Conservation (phyloP, 2,329 filamentous ascomycete species). For the Arachnomyces sp. region DNA sequence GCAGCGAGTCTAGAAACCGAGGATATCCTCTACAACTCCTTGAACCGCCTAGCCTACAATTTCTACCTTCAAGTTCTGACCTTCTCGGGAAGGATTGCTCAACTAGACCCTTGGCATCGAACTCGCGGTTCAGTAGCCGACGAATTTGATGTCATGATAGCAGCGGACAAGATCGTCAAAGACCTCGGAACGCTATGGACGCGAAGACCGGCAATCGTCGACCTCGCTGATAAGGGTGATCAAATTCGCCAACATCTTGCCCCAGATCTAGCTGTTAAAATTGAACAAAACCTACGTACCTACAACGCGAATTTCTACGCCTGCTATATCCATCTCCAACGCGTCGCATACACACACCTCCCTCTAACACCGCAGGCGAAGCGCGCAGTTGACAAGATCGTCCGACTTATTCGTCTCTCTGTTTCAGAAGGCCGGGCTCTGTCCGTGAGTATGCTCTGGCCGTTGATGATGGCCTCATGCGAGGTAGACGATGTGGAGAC, state of each 20-base stretch:
- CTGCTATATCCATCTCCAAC: constrained; percentile 48
- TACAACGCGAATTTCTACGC: constrained; percentile 51
- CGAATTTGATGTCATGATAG: constrained; percentile 50
- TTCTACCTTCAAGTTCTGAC: constrained; percentile 52
- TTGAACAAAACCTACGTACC: constrained; percentile 47
- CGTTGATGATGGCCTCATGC: constrained; percentile 47
- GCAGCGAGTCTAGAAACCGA: constrained; percentile 29
- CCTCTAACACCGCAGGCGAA: constrained; percentile 34
- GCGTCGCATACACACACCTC: constrained; percentile 48
- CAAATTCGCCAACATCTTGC: constrained; percentile 45
- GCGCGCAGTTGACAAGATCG: constrained; percentile 43
- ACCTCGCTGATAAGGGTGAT: constrained; percentile 46
- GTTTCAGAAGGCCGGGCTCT: constrained; percentile 28
- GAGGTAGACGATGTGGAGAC: constrained; percentile 45
- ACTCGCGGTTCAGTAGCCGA: constrained; percentile 48
- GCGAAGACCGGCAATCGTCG: constrained; percentile 47
- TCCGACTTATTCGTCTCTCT: constrained; percentile 40
- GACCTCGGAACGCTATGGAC: constrained; percentile 45
- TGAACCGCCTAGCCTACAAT: constrained; percentile 47
- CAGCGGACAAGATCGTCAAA: constrained; percentile 42
- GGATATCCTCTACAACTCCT: constrained; percentile 46
- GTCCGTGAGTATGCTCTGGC: constrained; percentile 51
- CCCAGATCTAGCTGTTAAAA: constrained; percentile 40
- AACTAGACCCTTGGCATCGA: constrained; percentile 50
- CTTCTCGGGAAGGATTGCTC: constrained; percentile 49